A percentile compares a stretch with the other conserved stretches of the same genome.
These are phyloP conservation scores for Trametes gibbosa DNA, from an alignment of 768 basidiomycete genomes.

Conservation along the genomic window DNA sequence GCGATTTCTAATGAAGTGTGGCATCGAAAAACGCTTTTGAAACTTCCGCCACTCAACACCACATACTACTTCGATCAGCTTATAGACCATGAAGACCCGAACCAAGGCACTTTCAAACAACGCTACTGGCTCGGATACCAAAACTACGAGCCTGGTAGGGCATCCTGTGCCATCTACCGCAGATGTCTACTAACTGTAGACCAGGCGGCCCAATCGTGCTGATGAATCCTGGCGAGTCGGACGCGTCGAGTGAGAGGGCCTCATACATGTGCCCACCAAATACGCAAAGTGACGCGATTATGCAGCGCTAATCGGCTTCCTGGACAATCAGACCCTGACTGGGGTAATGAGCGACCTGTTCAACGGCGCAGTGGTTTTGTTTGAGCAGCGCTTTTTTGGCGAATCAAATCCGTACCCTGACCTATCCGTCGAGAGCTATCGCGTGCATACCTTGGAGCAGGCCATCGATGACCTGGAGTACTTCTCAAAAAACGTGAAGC, in stretches of 20 bases:
- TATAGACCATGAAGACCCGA: slow-evolving; percentile 51
- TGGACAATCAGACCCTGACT: slow-evolving; percentile 58
- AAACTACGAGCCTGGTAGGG: slow-evolving; percentile 48
- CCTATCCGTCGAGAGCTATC: slow-evolving; percentile 53
- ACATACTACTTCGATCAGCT: slow-evolving; percentile 51
- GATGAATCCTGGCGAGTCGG: slow-evolving; percentile 62
- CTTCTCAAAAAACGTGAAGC: slow-evolving; percentile 58
- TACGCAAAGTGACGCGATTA: neutral
- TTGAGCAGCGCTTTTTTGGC: slow-evolving; percentile 77
- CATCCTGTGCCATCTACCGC: neutral
- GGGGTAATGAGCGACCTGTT: slow-evolving; percentile 63
- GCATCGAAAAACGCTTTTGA: neutral
- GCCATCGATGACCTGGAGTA: slow-evolving; percentile 67
- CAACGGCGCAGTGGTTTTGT: slow-evolving; percentile 54
- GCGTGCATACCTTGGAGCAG: slow-evolving; percentile 63
- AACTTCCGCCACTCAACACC: neutral
- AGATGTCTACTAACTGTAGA: neutral
- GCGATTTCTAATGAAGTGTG: neutral
- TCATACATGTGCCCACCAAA: neutral
- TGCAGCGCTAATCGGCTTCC: slow-evolving; percentile 38
- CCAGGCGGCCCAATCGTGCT: slow-evolving; percentile 56
- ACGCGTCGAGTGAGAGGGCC: slow-evolving; percentile 41
- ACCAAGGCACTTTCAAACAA: slow-evolving; percentile 73
- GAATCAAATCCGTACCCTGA: slow-evolving; percentile 63
- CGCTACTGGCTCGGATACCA: slow-evolving; percentile 73